Evolutionary conservation across 345 rosid genomes (phyloP), one percentile per base, ranked within the genome.

Genomic region (Bruguiera gymnorhiza): DNA sequence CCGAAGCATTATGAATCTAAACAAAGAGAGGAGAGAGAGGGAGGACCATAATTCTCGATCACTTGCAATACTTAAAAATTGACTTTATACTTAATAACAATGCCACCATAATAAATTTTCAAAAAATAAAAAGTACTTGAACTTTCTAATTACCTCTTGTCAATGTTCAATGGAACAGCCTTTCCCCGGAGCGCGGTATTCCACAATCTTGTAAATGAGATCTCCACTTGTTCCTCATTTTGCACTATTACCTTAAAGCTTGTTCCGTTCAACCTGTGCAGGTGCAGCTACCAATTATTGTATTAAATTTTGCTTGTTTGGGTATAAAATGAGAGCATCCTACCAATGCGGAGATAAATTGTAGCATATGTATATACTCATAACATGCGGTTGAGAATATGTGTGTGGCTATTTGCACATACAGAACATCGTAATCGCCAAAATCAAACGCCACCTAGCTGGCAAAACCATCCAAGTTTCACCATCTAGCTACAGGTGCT

Each of bases 201-300:
- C 76, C 76, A 73, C 3, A 31, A 52, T 54, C 71, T 73, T 15
- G 71, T 51, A 66, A 73, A 73, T 5, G 76, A 73, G 11, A 66
- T 50, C 48, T 73, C 71, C 13, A 73, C 58, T 10, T 66, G 65
- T 19, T 60, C 66, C 53, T 60, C 71, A 39, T 20, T 60, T 30
- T 73, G 46, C 21, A 53, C 32, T n/a, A 52, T 30, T 0, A 73
- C 62, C 0, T 20, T 67, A 13, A 73, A 66, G 36, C 6, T 53
- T 53, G 71, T 66, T 39, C 62, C 67, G 4, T 51, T 62, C 56
- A 73, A 30, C 55, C 76, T 73, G 71, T 27, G 60, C 29, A 55
- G 30, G 71, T 15, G 60, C 27, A 55, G 29, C 10, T 8, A 26
- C 27, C 10, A 15, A 55, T 21, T 55, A 26, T 21, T 55, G 27